Evolutionary conservation across 768 basidiomycete species (phyloP), one percentile per base, ranked within the genome.

Genomic region (Lentinus tigrinus): DNA sequence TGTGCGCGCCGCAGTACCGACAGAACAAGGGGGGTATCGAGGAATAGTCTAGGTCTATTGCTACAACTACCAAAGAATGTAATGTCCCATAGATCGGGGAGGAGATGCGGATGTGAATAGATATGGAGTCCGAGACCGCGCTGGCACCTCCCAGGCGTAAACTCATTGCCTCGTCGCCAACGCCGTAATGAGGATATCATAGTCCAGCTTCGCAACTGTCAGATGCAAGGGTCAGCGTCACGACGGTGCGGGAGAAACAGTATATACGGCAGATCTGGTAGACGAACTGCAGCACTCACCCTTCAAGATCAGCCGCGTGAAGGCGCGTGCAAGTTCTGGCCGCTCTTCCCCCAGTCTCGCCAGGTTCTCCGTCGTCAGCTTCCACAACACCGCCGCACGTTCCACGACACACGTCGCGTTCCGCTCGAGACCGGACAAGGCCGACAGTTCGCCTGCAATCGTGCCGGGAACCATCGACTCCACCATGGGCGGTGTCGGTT

Each of bases 401-500:
- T 98, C 96, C 3, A 89, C 92, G 0, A 87, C 76, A 36, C 92
- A 92, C 4, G 88, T 91, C 24, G 95, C 89, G 68, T 97, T 98
- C 47, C 96, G 79, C 17, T 85, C 79, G 19, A 88, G 78, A 21
- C 85, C 85, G 9, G 94, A 87, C 13, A 99, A 75, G 37, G 89
- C 91, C 0, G 92, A 88, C 52, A 99, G 72, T 72, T 98, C 96
- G 0, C 96, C 96, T 10, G 95, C 93, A 2, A 98, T 75, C 0
- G 94, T 93, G 2, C 95, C 95, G 3, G 93, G 85, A 0, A 95
- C 92, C 94, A 96, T 96, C 2, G 89, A 91, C 74, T 96, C 94
- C 66, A 91, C 88, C 48, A 93, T 85, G 5, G 73, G 70, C 24
- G 82, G 81, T 6, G 82, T 74, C 62, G 89, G 83, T 48, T 85